phyloP scores from a whole-genome alignment of 1,284 basidiomycete genomes.

The Laetiporus sulphureus region DNA sequence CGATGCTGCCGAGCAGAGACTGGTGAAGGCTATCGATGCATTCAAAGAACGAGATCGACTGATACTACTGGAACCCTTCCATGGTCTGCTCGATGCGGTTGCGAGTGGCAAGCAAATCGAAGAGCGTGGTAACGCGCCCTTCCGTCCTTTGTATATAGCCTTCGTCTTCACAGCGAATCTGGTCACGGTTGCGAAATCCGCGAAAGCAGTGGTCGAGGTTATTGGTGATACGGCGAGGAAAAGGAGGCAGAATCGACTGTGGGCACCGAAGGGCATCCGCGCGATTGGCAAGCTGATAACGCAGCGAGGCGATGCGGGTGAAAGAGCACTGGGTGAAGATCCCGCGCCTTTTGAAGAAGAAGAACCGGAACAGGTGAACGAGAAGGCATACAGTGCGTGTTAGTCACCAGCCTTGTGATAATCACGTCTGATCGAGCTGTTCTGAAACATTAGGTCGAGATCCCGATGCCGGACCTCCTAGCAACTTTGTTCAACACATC shows the following conservation, averaged over 20 bases:
- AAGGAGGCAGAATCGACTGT: constrained; percentile 35
- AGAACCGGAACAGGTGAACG: constrained; percentile 18
- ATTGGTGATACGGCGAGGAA: constrained; percentile 35
- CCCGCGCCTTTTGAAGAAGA: constrained; percentile 20
- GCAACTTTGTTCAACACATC: constrained; percentile 33
- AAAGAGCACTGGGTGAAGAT: constrained; percentile 32
- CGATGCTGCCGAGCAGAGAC: constrained; percentile 30
- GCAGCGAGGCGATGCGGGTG: constrained; percentile 20
- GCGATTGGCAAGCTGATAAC: constrained; percentile 32
- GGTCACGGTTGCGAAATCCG: constrained; percentile 32
- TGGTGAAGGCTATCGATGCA: constrained; percentile 30
- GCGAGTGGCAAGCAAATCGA: not conserved
- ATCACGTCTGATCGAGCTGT: constrained; percentile 22
- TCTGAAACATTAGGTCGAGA: constrained; percentile 18
- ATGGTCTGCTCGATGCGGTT: constrained; percentile 23
- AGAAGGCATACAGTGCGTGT: constrained; percentile 28
- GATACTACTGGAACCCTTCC: constrained; percentile 42
- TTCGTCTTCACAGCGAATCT: constrained; percentile 44
- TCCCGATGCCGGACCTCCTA: constrained; percentile 42
- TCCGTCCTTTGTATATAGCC: constrained; percentile 38
- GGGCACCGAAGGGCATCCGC: constrained; percentile 45
- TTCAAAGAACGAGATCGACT: constrained; percentile 37
- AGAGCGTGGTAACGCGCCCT: constrained; percentile 18
- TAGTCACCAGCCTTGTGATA: constrained; percentile 13
- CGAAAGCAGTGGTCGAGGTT: constrained; percentile 37